Evolutionary conservation across 2,329 filamentous ascomycete species (phyloP).

Genomic region (Ophiocordyceps sinensis): DNA sequence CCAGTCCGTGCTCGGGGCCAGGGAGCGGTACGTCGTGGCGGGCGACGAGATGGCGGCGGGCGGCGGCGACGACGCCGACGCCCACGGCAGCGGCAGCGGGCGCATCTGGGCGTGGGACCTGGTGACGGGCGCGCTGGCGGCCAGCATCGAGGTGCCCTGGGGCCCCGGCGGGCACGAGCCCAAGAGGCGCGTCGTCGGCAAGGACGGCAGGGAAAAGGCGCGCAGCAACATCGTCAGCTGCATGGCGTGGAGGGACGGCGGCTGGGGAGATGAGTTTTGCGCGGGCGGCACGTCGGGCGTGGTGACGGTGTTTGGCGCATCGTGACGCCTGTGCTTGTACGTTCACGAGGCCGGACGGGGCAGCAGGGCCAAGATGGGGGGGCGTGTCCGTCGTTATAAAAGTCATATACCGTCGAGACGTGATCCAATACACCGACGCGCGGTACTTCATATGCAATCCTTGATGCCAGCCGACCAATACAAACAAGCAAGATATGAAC

Average conservation of each 20-base stretch:
- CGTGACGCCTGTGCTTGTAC: conserved; percentile 7
- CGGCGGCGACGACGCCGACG: conserved; percentile 11
- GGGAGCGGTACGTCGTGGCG: conserved; percentile 63
- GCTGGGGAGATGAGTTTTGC: conserved; percentile 50
- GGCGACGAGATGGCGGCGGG: conserved; percentile 53
- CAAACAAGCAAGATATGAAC: too few species aligned
- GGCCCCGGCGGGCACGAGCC: conserved; percentile 32
- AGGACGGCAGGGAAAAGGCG: conserved; percentile 45
- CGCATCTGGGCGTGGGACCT: conserved; percentile 73
- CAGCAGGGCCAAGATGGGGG: too few species aligned
- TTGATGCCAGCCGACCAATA: too few species aligned
- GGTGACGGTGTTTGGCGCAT: conserved; percentile 45
- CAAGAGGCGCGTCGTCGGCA: conserved; percentile 38
- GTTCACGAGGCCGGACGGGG: too few species aligned
- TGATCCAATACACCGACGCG: too few species aligned
- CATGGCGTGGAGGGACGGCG: conserved; percentile 46
- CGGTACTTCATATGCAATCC: too few species aligned
- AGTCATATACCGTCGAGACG: too few species aligned
- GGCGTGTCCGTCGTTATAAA: too few species aligned
- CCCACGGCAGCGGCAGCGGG: conserved; percentile 31
- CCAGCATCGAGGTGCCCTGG: conserved; percentile 46
- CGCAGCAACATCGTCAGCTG: conserved; percentile 47
- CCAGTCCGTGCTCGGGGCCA: conserved; percentile 58
- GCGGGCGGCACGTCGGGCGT: conserved; percentile 50
- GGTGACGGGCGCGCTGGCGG: conserved; percentile 52